These are phyloP conservation scores for Neofusicoccum cordaticola DNA, from an alignment of 2,329 filamentous ascomycete genomes.

Conservation along the genomic window DNA sequence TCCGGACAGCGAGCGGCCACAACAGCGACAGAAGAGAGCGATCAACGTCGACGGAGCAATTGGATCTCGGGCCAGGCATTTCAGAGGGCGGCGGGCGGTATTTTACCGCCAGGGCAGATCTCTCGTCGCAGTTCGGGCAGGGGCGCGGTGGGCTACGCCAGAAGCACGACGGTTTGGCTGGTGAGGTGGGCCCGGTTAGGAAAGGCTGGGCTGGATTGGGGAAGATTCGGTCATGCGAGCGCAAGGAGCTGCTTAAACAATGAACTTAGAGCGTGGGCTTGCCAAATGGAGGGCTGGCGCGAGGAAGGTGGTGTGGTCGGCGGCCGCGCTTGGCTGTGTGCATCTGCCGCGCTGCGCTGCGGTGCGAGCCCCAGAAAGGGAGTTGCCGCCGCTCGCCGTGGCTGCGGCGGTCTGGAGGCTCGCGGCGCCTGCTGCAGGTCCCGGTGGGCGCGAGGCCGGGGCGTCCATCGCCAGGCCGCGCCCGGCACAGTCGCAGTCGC, in stretches of 20 bases:
- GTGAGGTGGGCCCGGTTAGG: neutral
- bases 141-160: neutral
- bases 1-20: no score
- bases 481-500: no score
- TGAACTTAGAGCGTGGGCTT: slow-evolving; percentile 2
- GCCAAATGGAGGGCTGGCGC: neutral
- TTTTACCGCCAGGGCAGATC: neutral
- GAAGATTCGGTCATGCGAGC: slow-evolving; percentile 12
- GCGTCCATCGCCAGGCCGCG: neutral
- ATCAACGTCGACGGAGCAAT: neutral
- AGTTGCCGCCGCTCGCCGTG: neutral
- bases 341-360: no score
- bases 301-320: neutral
- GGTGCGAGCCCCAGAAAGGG: neutral
- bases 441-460: neutral
- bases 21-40: neutral
- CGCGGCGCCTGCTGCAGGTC: neutral
- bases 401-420: neutral
- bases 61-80: neutral
- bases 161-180: neutral
- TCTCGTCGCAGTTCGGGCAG: neutral
- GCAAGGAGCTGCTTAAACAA: neutral
- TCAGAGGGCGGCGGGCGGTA: neutral
- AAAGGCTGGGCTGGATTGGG: neutral
- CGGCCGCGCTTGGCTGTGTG: neutral